These are phyloP conservation scores for Lablab purpureus DNA, from an alignment of 306 rosid genomes.

Conservation along the genomic window DNA sequence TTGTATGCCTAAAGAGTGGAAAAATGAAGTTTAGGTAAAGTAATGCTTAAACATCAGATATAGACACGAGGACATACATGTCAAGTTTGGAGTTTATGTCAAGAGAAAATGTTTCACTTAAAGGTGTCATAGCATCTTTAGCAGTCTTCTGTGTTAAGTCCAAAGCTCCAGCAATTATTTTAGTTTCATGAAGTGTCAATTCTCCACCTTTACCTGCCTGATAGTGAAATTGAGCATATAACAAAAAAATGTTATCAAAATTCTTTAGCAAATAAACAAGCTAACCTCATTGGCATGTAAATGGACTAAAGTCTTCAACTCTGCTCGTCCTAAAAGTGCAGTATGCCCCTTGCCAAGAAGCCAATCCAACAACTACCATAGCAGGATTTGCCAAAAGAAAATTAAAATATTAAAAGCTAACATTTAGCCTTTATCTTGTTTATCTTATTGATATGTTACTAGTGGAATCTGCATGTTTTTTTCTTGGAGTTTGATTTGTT, in stretches of 20 bases:
- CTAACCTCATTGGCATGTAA: constrained; percentile 55
- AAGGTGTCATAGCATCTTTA: constrained; percentile 82
- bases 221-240: constrained; percentile 28
- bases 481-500: too few relatives aligned
- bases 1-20: constrained; percentile 56
- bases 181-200: constrained; percentile 61
- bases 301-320: constrained; percentile 45
- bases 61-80: constrained; percentile 48
- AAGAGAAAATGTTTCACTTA: constrained; percentile 65
- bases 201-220: constrained; percentile 59
- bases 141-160: constrained; percentile 72
- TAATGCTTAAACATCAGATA: neutral
- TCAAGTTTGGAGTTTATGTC: constrained; percentile 77
- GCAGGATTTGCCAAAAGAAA: constrained; percentile 15
- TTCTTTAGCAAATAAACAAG: constrained; percentile 3
- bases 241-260: neutral
- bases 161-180: constrained; percentile 76
- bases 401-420: constrained; percentile 4
- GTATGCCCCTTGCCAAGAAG: constrained; percentile 52
- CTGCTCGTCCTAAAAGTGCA: constrained; percentile 52
- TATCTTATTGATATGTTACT: too few relatives aligned
- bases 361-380: constrained; percentile 50
- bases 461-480: too few relatives aligned
- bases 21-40: constrained; percentile 6
- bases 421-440: neutral